phyloP scores from a whole-genome alignment of 257 asterid genomes.

The Solanum ossicruentum region DNA sequence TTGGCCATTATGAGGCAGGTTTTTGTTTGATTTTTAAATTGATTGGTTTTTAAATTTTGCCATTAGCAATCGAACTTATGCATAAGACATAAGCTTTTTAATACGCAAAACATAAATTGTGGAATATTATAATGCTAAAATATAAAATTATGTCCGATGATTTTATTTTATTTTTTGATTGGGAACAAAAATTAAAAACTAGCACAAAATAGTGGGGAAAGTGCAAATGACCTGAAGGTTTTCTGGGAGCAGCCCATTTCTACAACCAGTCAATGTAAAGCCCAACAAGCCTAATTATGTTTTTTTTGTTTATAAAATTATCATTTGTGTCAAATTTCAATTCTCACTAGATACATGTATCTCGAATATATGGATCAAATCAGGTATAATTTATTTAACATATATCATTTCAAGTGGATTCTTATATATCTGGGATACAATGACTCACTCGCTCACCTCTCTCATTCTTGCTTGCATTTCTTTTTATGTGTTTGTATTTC shows the following conservation, averaged over 20 bases:
- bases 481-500: too few relatives aligned
- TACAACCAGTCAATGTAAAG: neutral
- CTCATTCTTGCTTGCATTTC: too few relatives aligned
- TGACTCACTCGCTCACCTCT: too few relatives aligned
- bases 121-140: neutral
- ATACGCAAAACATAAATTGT: neutral
- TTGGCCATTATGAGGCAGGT: neutral
- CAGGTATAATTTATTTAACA: too few relatives aligned
- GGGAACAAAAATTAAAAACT: neutral
- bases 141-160: too few relatives aligned
- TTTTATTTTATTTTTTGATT: too few relatives aligned
- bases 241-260: neutral
- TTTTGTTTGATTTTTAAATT: neutral
- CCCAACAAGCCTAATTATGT: neutral
- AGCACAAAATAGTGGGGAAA: neutral
- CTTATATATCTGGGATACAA: too few relatives aligned
- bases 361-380: too few relatives aligned
- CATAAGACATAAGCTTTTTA: neutral
- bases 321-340: too few relatives aligned
- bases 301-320: too few relatives aligned
- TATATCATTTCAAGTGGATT: too few relatives aligned
- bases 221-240: neutral
- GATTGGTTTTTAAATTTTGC: neutral
- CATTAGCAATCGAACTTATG: neutral
- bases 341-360: too few relatives aligned